Conservation (phyloP, 2,329 filamentous ascomycete species). For the Bertia moriformis region DNA sequence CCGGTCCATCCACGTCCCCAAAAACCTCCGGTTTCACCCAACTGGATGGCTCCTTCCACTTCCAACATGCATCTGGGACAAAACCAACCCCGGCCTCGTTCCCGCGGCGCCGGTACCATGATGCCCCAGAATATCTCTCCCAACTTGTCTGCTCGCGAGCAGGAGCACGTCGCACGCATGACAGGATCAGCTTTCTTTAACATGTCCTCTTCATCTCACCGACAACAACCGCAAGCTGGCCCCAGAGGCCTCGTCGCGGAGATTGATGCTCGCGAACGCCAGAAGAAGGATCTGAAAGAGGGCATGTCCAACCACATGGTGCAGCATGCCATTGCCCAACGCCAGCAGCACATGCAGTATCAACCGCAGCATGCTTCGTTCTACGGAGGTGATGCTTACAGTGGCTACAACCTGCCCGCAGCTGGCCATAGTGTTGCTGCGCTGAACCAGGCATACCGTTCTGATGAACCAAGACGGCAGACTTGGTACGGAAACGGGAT, state of each 20-base stretch:
- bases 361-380: conserved; percentile 6
- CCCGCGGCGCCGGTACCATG: conserved; percentile 38
- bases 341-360: conserved; percentile 33
- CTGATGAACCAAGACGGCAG: neutral
- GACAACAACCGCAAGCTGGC: conserved; percentile 30
- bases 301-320: conserved; percentile 57
- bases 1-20: conserved; percentile 21
- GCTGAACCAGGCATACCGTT: neutral
- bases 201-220: conserved; percentile 30
- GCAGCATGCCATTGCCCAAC: conserved; percentile 57
- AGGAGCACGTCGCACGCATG: conserved; percentile 72
- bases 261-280: conserved; percentile 66
- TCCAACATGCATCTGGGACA: conserved; percentile 17
- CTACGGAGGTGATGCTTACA: neutral
- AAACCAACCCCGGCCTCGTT: conserved; percentile 33
- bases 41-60: conserved; percentile 17
- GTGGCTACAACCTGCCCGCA: neutral
- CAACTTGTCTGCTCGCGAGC: conserved; percentile 70
- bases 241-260: conserved; percentile 59
- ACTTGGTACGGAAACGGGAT: neutral
- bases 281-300: conserved; percentile 57
- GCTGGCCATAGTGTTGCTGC: neutral
- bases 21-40: conserved; percentile 8
- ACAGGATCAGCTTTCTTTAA: conserved; percentile 66
- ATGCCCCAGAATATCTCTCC: conserved; percentile 33